These are phyloP conservation scores for Neurospora africana DNA, from an alignment of 495 filamentous ascomycete species.

Conservation along the genomic window DNA sequence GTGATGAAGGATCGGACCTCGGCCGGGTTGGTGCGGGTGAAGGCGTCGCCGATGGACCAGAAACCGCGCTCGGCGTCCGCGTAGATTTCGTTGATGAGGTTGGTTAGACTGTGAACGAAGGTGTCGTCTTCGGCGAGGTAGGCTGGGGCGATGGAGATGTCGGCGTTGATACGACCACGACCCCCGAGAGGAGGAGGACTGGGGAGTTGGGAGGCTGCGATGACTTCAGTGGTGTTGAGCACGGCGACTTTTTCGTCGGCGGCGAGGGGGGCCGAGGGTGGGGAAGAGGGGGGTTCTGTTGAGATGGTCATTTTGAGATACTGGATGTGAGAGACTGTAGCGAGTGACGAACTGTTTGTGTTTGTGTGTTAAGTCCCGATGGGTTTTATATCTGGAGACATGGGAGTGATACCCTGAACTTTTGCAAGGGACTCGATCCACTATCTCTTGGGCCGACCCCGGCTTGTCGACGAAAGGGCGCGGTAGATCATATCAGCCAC, in stretches of 20 bases:
- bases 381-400: too few species aligned
- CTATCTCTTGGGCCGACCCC: too few species aligned
- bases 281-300: background rate
- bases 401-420: background rate
- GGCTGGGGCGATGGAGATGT: background rate
- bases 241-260: background rate
- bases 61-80: slow-evolving; percentile 1
- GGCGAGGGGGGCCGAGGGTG: background rate
- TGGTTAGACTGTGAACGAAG: background rate
- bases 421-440: background rate
- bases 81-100: slow-evolving; percentile 3
- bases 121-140: background rate
- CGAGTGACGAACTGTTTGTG: too few species aligned
- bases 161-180: background rate
- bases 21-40: background rate
- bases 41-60: background rate
- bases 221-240: background rate
- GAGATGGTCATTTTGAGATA: background rate
- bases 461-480: background rate
- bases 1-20: background rate
- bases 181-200: background rate
- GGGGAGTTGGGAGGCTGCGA: background rate
- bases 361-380: too few species aligned
- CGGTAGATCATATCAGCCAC: background rate
- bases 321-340: too few species aligned